Conservation (phyloP, 2,329 filamentous ascomycete genomes). For the Penicillium crustosum region DNA sequence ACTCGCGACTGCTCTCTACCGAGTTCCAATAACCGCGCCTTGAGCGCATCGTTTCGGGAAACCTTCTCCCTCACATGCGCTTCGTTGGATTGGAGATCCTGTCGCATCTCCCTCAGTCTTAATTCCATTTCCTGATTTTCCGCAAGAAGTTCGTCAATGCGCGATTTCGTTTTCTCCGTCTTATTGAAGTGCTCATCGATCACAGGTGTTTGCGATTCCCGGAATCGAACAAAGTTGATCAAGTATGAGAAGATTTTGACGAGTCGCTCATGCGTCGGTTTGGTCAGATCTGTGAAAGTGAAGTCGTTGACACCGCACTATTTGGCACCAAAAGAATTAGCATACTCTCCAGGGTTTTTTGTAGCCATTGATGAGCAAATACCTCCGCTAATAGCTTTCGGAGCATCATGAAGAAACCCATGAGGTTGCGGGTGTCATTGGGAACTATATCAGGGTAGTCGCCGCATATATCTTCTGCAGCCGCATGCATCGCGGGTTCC, state of each 20-base stretch:
- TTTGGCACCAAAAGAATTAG: not conserved
- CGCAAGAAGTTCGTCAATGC: slow-evolving; percentile 80
- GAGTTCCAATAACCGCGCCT: slow-evolving; percentile 76
- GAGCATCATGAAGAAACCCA: slow-evolving; percentile 91
- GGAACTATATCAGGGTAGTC: slow-evolving; percentile 82
- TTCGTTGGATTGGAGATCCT: slow-evolving; percentile 77
- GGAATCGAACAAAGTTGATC: slow-evolving; percentile 98
- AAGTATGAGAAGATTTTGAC: slow-evolving; percentile 96
- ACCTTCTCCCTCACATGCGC: slow-evolving; percentile 80
- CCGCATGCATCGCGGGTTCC: slow-evolving; percentile 91
- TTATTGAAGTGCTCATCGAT: slow-evolving; percentile 96
- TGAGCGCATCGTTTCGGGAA: slow-evolving; percentile 81
- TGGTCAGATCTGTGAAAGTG: slow-evolving; percentile 86
- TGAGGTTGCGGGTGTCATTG: slow-evolving; percentile 83
- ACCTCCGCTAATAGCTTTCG: slow-evolving; percentile 72
- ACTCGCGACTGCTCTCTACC: slow-evolving; percentile 80
- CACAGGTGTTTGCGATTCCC: slow-evolving; percentile 82
- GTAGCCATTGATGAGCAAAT: slow-evolving; percentile 7
- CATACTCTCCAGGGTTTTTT: not conserved
- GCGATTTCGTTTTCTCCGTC: slow-evolving; percentile 77
- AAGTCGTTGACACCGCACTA: slow-evolving; percentile 92
- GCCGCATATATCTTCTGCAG: slow-evolving; percentile 81
- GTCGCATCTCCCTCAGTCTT: slow-evolving; percentile 75
- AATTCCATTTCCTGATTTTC: slow-evolving; percentile 86
- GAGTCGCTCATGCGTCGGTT: slow-evolving; percentile 83